phyloP scores from a whole-genome alignment of 1,284 basidiomycete species.

The Tilletia setariae region DNA sequence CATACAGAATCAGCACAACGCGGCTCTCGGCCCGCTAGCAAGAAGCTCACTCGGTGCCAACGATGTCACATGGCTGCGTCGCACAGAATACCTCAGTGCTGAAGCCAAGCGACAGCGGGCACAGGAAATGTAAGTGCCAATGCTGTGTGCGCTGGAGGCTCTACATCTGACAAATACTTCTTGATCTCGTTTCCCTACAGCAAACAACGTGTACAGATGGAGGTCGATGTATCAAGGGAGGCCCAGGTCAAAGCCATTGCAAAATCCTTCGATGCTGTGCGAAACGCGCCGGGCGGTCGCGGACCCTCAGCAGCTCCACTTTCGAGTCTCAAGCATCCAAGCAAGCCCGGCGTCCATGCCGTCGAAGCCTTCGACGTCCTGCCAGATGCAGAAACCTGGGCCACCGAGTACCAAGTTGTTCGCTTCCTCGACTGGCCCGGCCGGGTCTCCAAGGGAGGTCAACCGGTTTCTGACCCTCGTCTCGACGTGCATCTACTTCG shows the following conservation, averaged over 20 bases:
- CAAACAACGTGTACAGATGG: conserved; percentile 19
- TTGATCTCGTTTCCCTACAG: background rate
- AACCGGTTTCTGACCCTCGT: conserved; percentile 37
- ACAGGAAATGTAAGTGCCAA: conserved; percentile 4
- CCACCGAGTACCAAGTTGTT: conserved; percentile 48
- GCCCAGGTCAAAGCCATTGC: conserved; percentile 49
- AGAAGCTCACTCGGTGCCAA: conserved; percentile 33
- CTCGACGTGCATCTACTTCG: conserved; percentile 43
- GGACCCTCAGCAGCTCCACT: conserved; percentile 24
- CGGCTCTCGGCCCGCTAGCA: conserved; percentile 32
- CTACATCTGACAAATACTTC: background rate
- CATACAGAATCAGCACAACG: conserved; percentile 34
- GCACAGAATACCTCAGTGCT: conserved; percentile 50
- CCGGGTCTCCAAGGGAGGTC: conserved; percentile 30
- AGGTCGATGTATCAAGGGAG: conserved; percentile 39
- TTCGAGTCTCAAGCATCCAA: conserved; percentile 38
- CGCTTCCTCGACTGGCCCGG: conserved; percentile 49
- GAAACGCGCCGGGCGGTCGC: conserved; percentile 14
- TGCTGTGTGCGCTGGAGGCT: background rate
- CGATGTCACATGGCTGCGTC: conserved; percentile 50
- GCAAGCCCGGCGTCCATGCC: conserved; percentile 44
- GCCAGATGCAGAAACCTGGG: conserved; percentile 53
- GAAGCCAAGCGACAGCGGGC: conserved; percentile 36
- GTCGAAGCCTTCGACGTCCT: conserved; percentile 47
- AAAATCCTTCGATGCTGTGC: conserved; percentile 40